These are phyloP conservation scores for Primulina eburnea DNA, from an alignment of 257 asterid genomes.

Conservation along the genomic window DNA sequence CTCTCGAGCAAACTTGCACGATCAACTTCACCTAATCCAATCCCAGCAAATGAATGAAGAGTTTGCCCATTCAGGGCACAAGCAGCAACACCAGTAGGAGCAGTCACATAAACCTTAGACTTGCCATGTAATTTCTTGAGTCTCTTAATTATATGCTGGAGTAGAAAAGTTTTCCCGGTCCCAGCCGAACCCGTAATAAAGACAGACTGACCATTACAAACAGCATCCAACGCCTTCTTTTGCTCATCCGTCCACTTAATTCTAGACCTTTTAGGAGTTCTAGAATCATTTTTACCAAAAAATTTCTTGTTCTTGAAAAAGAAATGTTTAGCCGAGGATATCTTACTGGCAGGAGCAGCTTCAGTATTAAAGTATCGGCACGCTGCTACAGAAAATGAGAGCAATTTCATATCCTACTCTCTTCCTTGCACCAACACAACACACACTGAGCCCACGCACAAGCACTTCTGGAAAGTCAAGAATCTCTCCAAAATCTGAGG, in stretches of 20 bases:
- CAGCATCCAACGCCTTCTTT: conserved; percentile 46
- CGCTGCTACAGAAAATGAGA: conserved; percentile 34
- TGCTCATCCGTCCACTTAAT: conserved; percentile 63
- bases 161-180: conserved; percentile 64
- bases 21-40: conserved; percentile 38
- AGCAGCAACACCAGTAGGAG: conserved; percentile 76
- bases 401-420: conserved; percentile 36
- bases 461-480: background rate
- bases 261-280: conserved; percentile 28
- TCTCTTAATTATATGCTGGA: conserved; percentile 40
- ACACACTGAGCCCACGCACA: background rate
- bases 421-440: conserved; percentile 5
- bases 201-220: conserved; percentile 47
- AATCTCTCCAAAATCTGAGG: conserved; percentile 7
- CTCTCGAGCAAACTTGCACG: conserved; percentile 33
- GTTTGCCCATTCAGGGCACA: conserved; percentile 56
- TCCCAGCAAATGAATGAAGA: conserved; percentile 59
- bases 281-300: conserved; percentile 19
- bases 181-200: conserved; percentile 84
- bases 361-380: conserved; percentile 42
- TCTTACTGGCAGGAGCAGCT: conserved; percentile 23
- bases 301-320: conserved; percentile 26
- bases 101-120: conserved; percentile 58
- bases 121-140: conserved; percentile 53
- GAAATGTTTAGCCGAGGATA: conserved; percentile 12